Evolutionary conservation across 2,329 filamentous ascomycete species (phyloP), one percentile per base, ranked within the genome.

Genomic region (Neofusicoccum parvum): DNA sequence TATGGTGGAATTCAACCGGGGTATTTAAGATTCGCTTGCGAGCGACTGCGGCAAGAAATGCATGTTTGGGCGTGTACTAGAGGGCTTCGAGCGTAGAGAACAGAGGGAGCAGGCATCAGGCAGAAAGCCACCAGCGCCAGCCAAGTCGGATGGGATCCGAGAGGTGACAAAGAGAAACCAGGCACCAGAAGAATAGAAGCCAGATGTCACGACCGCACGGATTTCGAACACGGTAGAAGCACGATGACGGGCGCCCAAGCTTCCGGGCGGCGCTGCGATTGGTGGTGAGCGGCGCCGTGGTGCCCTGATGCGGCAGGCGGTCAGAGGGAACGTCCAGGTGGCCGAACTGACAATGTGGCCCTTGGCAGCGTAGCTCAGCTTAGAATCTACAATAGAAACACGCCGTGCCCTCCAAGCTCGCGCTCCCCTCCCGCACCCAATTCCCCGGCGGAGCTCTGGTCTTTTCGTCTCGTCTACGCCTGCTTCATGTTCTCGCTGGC

Each of bases 1-100:
- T 0, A 83, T 92, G 82, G 91, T 99, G n/a, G 92, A 96, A 76
- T 98, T 99, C 80, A 98, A 99, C 79, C 87, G 95, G 73, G 95
- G 95, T 12, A 94, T 99, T 72, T 97, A 81, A 23, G 39, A 3
- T 32, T 32, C 1, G 23, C 17, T 3, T 11, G 11, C 5, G 6
- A 34, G 37, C 20, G 27, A 9, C 3, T 34, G 49, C 27, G 1
- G 23, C 27, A 53, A 53, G 20, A 45, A 45, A 12, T 34, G 23
- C 23, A 34, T 6, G 34, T 34, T 20, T 7, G 14, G 37, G 5
- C 60, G 23, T 9, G 20, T 23, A 34, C 20, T 15, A 54, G 39
- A 53, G 9, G 5, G 39, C 6, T n/a, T 41, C 2, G 34, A 36
- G 43, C 34, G 37, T 36, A 34, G 23, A 37, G 9, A 27, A 27